Conservation (phyloP, 495 filamentous ascomycete genomes). For the Neurospora cerealis region DNA sequence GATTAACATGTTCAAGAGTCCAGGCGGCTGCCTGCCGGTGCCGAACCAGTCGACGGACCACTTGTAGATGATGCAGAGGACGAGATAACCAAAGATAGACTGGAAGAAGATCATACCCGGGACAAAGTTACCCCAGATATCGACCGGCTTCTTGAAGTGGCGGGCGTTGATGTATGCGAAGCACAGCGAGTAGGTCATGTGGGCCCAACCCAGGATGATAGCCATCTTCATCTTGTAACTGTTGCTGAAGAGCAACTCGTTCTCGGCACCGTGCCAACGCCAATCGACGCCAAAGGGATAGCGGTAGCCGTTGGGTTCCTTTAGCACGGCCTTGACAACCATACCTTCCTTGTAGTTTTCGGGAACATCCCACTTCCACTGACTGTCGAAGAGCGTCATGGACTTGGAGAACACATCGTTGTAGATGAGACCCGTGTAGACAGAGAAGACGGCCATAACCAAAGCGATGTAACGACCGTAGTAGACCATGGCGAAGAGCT, state of each 20-base stretch:
- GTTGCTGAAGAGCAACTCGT: constrained; percentile 89
- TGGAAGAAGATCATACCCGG: constrained; percentile 99
- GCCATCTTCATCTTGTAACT: constrained; percentile 99
- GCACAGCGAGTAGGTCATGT: constrained; percentile 97
- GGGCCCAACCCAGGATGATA: constrained; percentile 89
- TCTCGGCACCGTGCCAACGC: constrained; percentile 93
- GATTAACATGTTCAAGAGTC: constrained; percentile 96
- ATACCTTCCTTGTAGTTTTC: constrained; percentile 48
- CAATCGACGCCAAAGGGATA: constrained; percentile 96
- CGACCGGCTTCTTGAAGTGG: constrained; percentile 86
- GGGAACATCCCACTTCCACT: constrained; percentile 73
- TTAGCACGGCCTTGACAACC: constrained; percentile 53
- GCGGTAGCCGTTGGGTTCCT: constrained; percentile 47
- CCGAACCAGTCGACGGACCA: constrained; percentile 85
- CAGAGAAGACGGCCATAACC: constrained; percentile 93
- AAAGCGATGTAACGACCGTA: constrained; percentile 97
- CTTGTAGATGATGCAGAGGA: constrained; percentile 90
- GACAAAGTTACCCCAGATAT: constrained; percentile 94
- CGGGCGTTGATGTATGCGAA: constrained; percentile 87
- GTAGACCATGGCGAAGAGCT: constrained; percentile 95
- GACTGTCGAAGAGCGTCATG: constrained; percentile 75
- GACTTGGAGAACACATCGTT: constrained; percentile 95
- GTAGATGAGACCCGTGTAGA: constrained; percentile 96
- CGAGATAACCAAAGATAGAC: constrained; percentile 94
- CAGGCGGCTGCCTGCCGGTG: constrained; percentile 57